A percentile compares a stretch with the other conserved stretches of the same genome.
These are phyloP conservation scores for Rutstroemia sp. DNA, from an alignment of 2,329 filamentous ascomycete species.

Conservation along the genomic window DNA sequence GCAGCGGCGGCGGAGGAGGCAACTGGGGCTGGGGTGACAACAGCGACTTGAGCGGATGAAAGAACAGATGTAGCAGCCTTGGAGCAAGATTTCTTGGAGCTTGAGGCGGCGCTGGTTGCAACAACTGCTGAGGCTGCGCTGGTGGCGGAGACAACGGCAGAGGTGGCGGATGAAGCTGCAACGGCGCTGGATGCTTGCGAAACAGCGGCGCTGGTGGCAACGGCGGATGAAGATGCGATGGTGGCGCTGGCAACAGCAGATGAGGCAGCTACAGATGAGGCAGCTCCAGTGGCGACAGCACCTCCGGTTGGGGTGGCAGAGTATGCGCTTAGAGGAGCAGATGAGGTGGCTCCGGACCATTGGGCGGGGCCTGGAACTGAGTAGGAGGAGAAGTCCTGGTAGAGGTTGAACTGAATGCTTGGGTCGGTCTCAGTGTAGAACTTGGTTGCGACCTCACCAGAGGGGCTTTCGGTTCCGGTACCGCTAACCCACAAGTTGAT, in stretches of 20 bases:
- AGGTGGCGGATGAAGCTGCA: background rate
- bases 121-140: background rate
- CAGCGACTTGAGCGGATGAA: background rate
- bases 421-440: constrained; percentile 37
- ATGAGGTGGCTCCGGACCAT: background rate
- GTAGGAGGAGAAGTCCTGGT: constrained; percentile 28
- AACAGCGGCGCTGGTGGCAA: background rate
- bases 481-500: constrained; percentile 41
- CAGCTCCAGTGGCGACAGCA: background rate
- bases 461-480: constrained; percentile 32
- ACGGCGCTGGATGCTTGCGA: background rate
- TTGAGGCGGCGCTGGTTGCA: background rate
- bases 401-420: constrained; percentile 36
- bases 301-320: background rate
- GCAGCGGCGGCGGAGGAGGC: background rate
- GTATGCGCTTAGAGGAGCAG: background rate
- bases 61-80: background rate
- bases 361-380: constrained; percentile 29
- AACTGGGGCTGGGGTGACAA: background rate
- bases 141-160: background rate
- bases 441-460: constrained; percentile 29
- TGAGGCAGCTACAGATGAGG: background rate
- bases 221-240: background rate
- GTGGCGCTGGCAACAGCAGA: background rate
- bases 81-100: background rate